Conservation (phyloP, 352 stramenopile genomes). For the Globisporangium mamillatum region DNA sequence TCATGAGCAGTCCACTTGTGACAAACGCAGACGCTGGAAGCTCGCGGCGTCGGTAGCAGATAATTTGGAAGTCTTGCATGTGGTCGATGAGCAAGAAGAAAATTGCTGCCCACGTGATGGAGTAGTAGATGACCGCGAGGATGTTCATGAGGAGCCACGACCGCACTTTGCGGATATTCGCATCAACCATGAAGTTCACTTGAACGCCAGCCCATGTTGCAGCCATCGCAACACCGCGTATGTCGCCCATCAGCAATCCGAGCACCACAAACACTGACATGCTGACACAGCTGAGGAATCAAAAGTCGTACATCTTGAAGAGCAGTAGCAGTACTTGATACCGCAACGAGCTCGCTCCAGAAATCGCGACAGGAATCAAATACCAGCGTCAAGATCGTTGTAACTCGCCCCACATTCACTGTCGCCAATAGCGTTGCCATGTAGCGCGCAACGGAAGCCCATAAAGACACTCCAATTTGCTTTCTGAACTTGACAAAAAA, state of each 20-base stretch:
- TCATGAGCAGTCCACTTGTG: background rate
- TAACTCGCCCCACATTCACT: background rate
- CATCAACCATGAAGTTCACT: constrained; percentile 11
- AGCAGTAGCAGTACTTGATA: constrained; percentile 1
- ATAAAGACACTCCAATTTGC: constrained; percentile 6
- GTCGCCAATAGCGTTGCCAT: background rate
- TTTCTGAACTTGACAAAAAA: constrained; percentile 20
- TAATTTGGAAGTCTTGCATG: background rate
- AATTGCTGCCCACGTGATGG: background rate
- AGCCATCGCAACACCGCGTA: constrained; percentile 2
- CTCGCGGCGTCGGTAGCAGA: background rate
- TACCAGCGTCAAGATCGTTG: background rate
- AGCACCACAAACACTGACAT: constrained; percentile 1
- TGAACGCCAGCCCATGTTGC: background rate
- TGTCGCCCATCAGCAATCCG: constrained; percentile 1
- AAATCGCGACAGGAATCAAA: background rate
- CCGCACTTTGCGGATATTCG: constrained; percentile 3
- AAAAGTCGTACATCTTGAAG: constrained; percentile 7
- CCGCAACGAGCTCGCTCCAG: background rate
- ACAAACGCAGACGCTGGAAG: background rate
- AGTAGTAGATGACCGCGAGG: background rate
- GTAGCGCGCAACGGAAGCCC: constrained; percentile 13
- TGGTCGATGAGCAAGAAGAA: background rate
- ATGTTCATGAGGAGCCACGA: constrained; percentile 12
- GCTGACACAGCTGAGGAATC: constrained; percentile 5